Evolutionary conservation across 176 grass and related monocot species (phyloP).

Genomic region (Alopecurus myosuroides): DNA sequence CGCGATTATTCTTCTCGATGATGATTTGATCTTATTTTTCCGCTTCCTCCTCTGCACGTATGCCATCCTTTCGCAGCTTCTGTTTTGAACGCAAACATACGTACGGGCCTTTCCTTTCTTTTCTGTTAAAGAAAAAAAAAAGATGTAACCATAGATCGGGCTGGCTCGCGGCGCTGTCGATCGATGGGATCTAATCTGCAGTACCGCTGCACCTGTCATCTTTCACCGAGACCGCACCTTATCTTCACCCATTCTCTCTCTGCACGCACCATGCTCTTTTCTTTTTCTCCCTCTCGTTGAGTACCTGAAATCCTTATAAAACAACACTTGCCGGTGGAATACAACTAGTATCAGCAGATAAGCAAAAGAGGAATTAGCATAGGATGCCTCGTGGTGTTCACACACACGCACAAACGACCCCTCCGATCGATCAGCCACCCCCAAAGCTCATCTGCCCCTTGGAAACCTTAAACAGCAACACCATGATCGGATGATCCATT

Average conservation of each 20-base stretch:
- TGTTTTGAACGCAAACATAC: too few relatives aligned
- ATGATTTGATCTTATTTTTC: too few relatives aligned
- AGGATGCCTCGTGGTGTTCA: not conserved
- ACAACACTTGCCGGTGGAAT: not conserved
- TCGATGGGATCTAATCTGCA: too few relatives aligned
- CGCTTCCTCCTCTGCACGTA: too few relatives aligned
- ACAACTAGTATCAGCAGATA: constrained; percentile 10
- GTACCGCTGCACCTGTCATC: too few relatives aligned
- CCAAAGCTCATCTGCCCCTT: not conserved
- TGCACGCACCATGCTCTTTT: not conserved
- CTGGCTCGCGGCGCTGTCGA: too few relatives aligned
- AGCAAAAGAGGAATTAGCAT: constrained; percentile 21
- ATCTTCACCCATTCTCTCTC: constrained; percentile 1
- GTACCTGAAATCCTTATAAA: constrained; percentile 31
- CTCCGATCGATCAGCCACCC: not conserved
- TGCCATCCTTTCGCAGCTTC: too few relatives aligned
- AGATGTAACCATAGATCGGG: too few relatives aligned
- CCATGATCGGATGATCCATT: not conserved
- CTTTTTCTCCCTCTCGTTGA: not conserved
- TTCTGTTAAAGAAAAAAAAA: too few relatives aligned
- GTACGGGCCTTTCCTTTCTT: too few relatives aligned
- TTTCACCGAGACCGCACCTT: not conserved
- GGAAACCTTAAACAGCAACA: constrained; percentile 15
- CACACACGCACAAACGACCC: not conserved
- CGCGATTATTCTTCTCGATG: too few relatives aligned